A percentile compares a stretch with the other conserved stretches of the same genome.
phyloP scores from a whole-genome alignment of 139 green algal species.

The Ettlia oleoabundans region DNA sequence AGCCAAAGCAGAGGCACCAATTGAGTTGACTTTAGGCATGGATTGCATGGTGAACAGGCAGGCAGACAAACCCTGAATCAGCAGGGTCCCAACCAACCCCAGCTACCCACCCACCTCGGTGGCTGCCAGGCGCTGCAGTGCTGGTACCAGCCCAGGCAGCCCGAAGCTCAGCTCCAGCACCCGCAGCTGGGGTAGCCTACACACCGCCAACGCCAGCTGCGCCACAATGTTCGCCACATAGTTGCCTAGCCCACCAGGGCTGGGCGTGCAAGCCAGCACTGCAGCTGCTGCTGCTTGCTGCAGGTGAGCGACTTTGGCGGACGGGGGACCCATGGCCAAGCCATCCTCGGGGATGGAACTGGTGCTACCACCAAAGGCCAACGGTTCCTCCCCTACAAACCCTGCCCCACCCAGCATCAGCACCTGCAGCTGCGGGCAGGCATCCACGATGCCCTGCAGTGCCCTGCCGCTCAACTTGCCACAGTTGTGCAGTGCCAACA shows the following conservation, averaged over 20 bases:
- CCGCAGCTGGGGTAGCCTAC: constrained; percentile 51
- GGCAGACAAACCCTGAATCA: too few species aligned
- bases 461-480: constrained; percentile 27
- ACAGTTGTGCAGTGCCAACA: constrained; percentile 71
- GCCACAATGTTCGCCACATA: constrained; percentile 6
- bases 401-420: constrained; percentile 67
- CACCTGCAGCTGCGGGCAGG: constrained; percentile 60
- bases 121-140: constrained; percentile 11
- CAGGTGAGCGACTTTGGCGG: not conserved
- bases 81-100: not conserved
- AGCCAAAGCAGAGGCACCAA: not conserved
- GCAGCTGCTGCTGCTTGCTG: not conserved
- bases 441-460: constrained; percentile 44
- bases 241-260: not conserved
- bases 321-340: not conserved
- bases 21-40: too few species aligned
- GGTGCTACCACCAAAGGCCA: not conserved
- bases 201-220: constrained; percentile 33
- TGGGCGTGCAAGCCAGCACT: not conserved
- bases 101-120: not conserved
- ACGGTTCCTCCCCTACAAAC: constrained; percentile 7
- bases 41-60: too few species aligned
- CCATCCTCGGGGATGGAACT: too few species aligned
- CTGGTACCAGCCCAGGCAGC: constrained; percentile 22
- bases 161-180: constrained; percentile 77